Evolutionary conservation across 2,329 filamentous ascomycete genomes (phyloP).

Genomic region (Pseudopyricularia javanii): DNA sequence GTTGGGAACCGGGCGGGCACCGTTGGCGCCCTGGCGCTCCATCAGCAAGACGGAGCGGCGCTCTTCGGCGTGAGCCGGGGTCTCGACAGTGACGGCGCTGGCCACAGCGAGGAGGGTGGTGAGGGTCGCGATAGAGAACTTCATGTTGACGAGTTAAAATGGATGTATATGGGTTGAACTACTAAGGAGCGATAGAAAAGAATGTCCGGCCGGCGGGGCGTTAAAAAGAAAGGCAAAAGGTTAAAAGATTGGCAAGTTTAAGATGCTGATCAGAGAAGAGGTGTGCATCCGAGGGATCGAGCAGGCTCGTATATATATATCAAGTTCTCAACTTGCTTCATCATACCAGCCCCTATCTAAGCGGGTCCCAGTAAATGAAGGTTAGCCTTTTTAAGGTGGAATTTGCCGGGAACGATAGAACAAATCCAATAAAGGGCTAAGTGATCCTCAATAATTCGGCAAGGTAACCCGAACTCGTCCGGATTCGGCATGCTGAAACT

Average conservation of each 20-base stretch:
- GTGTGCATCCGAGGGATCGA: background rate
- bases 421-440: background rate
- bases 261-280: background rate
- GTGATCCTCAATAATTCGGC: background rate
- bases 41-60: conserved; percentile 11
- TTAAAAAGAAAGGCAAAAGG: background rate
- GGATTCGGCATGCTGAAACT: background rate
- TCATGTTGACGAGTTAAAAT: conserved; percentile 14
- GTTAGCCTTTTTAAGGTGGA: background rate
- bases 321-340: too few relatives aligned
- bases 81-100: conserved; percentile 12
- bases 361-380: too few relatives aligned
- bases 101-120: conserved; percentile 12
- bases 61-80: conserved; percentile 9
- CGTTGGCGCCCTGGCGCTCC: conserved; percentile 17
- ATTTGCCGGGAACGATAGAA: background rate
- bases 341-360: too few relatives aligned
- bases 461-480: background rate
- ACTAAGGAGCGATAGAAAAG: background rate
- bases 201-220: background rate
- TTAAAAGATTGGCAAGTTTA: background rate
- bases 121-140: conserved; percentile 12
- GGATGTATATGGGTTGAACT: background rate
- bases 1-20: conserved; percentile 18
- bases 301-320: background rate